phyloP scores from a whole-genome alignment of 305 asterid species.

The Euphrasia arctica region DNA sequence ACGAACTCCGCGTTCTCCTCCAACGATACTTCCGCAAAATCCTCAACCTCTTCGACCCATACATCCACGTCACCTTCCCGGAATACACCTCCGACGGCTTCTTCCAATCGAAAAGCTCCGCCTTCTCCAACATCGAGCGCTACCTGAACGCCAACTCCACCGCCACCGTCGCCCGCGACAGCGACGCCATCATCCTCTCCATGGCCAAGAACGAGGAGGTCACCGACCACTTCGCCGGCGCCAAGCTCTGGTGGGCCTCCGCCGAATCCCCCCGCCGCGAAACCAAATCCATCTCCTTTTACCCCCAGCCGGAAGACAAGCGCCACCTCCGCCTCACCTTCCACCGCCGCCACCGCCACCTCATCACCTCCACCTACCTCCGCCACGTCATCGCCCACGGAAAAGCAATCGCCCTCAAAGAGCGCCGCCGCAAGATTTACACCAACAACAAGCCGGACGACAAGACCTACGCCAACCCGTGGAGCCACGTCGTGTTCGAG shows the following conservation, averaged over 20 bases:
- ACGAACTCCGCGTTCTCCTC: slow-evolving; percentile 32
- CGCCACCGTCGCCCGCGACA: slow-evolving; percentile 39
- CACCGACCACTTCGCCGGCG: slow-evolving; percentile 33
- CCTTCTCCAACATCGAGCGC: slow-evolving; percentile 29
- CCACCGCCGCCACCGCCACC: slow-evolving; percentile 14
- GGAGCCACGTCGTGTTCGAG: no score
- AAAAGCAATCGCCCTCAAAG: slow-evolving; percentile 34
- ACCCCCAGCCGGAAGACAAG: slow-evolving; percentile 7
- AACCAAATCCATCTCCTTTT: slow-evolving; percentile 17
- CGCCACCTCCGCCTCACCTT: slow-evolving; percentile 27
- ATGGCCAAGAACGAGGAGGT: slow-evolving; percentile 55
- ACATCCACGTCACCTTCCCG: background rate
- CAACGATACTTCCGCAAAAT: slow-evolving; percentile 32
- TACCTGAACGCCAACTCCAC: slow-evolving; percentile 37
- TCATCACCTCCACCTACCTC: slow-evolving; percentile 18
- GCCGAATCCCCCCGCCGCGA: background rate
- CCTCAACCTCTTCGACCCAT: slow-evolving; percentile 14
- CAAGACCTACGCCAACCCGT: no score
- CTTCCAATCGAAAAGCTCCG: background rate
- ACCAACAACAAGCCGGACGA: slow-evolving; percentile 35
- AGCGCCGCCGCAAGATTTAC: slow-evolving; percentile 41
- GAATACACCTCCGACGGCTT: background rate
- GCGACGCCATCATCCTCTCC: slow-evolving; percentile 37
- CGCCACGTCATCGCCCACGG: slow-evolving; percentile 41
- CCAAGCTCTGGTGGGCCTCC: slow-evolving; percentile 45